These are phyloP conservation scores for Margaritispora aquatica DNA, from an alignment of 495 filamentous ascomycete genomes.

Conservation along the genomic window DNA sequence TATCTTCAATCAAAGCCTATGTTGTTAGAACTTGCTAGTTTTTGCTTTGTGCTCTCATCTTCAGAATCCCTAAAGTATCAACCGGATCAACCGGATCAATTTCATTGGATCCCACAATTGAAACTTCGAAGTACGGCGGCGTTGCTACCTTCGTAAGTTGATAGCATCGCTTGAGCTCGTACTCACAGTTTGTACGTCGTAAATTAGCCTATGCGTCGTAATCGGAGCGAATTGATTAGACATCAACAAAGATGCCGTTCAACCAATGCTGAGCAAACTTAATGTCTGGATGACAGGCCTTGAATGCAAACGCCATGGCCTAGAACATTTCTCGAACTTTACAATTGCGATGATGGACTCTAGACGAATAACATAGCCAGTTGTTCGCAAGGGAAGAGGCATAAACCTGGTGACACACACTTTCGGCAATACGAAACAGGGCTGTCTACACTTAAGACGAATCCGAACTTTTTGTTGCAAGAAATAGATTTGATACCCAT, in stretches of 20 bases:
- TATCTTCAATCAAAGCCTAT: no score
- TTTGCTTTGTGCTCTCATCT: no score
- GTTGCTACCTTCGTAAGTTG: no score
- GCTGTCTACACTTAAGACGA: not conserved
- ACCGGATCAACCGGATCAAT: no score
- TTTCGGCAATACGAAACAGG: not conserved
- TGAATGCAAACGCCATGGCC: not conserved
- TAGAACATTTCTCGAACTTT: not conserved
- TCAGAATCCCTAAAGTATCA: no score
- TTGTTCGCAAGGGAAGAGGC: not conserved
- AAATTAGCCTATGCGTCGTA: not conserved
- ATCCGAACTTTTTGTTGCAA: not conserved
- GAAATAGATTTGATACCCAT: not conserved
- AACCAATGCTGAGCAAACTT: not conserved
- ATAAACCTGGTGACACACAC: not conserved
- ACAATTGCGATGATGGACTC: not conserved
- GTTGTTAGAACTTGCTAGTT: no score
- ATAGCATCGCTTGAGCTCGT: no score
- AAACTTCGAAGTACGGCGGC: no score
- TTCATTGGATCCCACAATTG: no score
- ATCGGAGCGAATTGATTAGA: not conserved
- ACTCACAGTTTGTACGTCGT: no score
- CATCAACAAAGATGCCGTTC: not conserved
- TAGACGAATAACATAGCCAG: not conserved
- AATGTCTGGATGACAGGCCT: not conserved